phyloP scores from a whole-genome alignment of 129 eudicot species.

The Rutidosis leptorrhynchoides region DNA sequence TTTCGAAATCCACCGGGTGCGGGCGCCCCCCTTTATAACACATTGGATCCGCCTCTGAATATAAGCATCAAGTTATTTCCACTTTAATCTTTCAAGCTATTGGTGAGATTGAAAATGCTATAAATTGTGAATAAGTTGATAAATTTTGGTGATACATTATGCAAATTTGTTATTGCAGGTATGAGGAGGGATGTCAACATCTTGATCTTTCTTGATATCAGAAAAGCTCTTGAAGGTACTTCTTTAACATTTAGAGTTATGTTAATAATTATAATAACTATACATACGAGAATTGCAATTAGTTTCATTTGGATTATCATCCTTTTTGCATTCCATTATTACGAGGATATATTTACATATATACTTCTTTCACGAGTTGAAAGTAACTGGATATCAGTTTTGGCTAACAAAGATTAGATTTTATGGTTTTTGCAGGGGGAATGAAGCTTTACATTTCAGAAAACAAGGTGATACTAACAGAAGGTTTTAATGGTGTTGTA shows the following conservation, averaged over 20 bases:
- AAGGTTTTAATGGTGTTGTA: conserved; percentile 86
- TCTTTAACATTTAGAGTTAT: not conserved
- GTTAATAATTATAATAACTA: not conserved
- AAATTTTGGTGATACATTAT: not conserved
- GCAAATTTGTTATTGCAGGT: conserved; percentile 48
- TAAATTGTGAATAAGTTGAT: not conserved
- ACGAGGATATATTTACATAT: conserved; percentile 3
- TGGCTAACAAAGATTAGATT: not conserved
- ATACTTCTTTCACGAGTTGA: not conserved
- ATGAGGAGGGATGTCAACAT: conserved; percentile 72
- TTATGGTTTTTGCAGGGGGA: conserved; percentile 51
- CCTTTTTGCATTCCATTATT: not conserved
- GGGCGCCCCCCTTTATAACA: too few relatives aligned
- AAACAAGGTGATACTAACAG: conserved; percentile 81
- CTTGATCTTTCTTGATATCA: conserved; percentile 74
- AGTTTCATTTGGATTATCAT: conserved; percentile 8
- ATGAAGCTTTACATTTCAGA: conserved; percentile 88
- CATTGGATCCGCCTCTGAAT: too few relatives aligned
- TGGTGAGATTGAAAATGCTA: not conserved
- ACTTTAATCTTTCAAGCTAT: not conserved
- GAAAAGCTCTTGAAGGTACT: conserved; percentile 92
- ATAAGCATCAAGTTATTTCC: not conserved
- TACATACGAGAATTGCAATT: not conserved
- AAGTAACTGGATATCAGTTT: not conserved
- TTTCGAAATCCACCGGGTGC: too few relatives aligned